Evolutionary conservation across 768 basidiomycete species (phyloP).

Genomic region (Lanmaoa pseudosensibilis): DNA sequence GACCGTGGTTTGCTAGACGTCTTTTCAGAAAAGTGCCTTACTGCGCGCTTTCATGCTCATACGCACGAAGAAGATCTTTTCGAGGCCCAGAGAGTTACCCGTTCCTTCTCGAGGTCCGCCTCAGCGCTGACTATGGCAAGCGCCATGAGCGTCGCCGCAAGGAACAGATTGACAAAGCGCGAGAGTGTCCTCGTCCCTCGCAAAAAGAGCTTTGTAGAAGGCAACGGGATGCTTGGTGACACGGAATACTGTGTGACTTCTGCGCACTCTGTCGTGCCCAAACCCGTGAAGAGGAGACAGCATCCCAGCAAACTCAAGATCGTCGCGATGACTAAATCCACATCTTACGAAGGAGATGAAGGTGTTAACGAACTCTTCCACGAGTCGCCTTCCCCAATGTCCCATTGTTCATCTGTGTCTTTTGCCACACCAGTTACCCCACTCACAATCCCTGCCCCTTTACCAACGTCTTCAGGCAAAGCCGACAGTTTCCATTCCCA

Average conservation of each 20-base stretch:
- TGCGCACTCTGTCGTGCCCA: slow-evolving; percentile 6
- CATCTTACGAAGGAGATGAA: slow-evolving; percentile 28
- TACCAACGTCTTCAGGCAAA: slow-evolving; percentile 13
- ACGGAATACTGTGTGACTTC: slow-evolving; percentile 10
- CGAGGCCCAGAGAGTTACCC: slow-evolving; percentile 47
- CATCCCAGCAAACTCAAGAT: slow-evolving; percentile 33
- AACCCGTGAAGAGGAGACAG: slow-evolving; percentile 17
- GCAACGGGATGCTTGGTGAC: slow-evolving; percentile 16
- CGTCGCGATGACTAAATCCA: slow-evolving; percentile 19
- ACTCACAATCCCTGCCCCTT: slow-evolving; percentile 14
- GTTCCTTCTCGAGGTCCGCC: slow-evolving; percentile 52
- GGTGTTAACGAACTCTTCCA: slow-evolving; percentile 17
- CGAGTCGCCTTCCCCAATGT: slow-evolving; percentile 41
- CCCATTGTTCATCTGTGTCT: slow-evolving; percentile 39
- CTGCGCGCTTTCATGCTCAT: slow-evolving; percentile 65
- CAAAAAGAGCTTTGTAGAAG: slow-evolving; percentile 48
- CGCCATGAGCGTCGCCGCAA: slow-evolving; percentile 53
- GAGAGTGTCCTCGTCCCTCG: slow-evolving; percentile 70
- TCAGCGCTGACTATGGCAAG: slow-evolving; percentile 62
- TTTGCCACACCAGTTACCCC: slow-evolving; percentile 27
- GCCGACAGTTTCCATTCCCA: slow-evolving; percentile 20
- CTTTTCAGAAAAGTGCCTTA: slow-evolving; percentile 69
- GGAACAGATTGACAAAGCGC: slow-evolving; percentile 57
- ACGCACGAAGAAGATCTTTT: slow-evolving; percentile 65
- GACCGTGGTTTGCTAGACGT: slow-evolving; percentile 82